These are phyloP conservation scores for Punica granatum DNA, from an alignment of 345 rosid genomes.

Conservation along the genomic window DNA sequence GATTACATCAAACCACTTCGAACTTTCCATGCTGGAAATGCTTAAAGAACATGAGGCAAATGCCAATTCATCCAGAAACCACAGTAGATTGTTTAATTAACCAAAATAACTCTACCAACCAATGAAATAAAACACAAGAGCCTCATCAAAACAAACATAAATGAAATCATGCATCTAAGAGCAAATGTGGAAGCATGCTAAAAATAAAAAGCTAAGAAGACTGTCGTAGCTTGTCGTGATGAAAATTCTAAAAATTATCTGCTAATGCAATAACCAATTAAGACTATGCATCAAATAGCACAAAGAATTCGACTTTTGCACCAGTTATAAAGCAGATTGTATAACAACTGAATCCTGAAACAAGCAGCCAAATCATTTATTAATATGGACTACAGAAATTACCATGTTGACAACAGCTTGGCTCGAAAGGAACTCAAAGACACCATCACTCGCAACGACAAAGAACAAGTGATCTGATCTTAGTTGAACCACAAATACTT, in stretches of 20 bases:
- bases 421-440: too few species aligned
- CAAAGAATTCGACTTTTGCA: too few species aligned
- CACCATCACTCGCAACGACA: too few species aligned
- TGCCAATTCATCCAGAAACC: neutral
- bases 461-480: constrained; percentile 67
- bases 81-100: too few species aligned
- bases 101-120: neutral
- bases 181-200: too few species aligned
- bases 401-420: too few species aligned
- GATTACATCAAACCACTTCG: neutral
- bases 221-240: neutral
- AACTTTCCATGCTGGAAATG: neutral
- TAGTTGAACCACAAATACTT: constrained; percentile 55
- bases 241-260: neutral
- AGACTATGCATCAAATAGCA: too few species aligned
- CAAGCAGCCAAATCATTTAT: too few species aligned
- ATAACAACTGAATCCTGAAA: neutral
- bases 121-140: neutral
- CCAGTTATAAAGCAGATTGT: too few species aligned
- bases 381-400: too few species aligned
- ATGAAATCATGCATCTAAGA: too few species aligned
- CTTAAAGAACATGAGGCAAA: neutral
- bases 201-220: neutral
- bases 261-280: neutral
- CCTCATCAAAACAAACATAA: too few species aligned